These are phyloP conservation scores for Colletotrichum aenigma DNA, from an alignment of 2,329 filamentous ascomycete genomes.

Conservation along the genomic window DNA sequence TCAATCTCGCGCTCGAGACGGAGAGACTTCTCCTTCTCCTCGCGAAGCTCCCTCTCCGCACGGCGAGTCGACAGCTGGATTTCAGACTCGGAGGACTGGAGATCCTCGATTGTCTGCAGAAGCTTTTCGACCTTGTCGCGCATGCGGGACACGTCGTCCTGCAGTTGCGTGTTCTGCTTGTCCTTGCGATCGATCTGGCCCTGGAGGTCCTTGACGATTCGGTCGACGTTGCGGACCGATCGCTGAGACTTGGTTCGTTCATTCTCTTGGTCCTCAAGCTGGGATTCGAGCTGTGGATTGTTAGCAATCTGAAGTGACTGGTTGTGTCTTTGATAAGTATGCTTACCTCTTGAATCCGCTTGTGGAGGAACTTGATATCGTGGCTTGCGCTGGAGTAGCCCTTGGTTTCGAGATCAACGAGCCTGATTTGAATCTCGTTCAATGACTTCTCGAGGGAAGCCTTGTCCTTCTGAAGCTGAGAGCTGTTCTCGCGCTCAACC, in stretches of 20 bases:
- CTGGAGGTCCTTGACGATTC: conserved; percentile 91
- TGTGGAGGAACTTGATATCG: conserved; percentile 93
- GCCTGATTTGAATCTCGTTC: conserved; percentile 86
- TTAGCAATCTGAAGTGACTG: conserved; percentile 1
- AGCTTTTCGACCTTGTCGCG: conserved; percentile 92
- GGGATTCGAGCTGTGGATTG: conserved; percentile 75
- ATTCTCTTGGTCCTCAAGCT: conserved; percentile 82
- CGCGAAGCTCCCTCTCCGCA: conserved; percentile 86
- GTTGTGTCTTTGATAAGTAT: not conserved
- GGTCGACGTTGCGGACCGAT: conserved; percentile 89
- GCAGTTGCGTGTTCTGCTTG: conserved; percentile 79
- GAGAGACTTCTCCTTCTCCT: conserved; percentile 82
- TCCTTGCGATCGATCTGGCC: conserved; percentile 91
- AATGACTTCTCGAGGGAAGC: conserved; percentile 85
- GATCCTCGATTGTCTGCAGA: conserved; percentile 88
- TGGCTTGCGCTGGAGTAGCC: conserved; percentile 93
- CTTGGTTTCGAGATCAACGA: conserved; percentile 96
- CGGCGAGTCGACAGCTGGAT: conserved; percentile 82
- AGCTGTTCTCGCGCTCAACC: conserved; percentile 80
- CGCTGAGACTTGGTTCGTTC: conserved; percentile 82
- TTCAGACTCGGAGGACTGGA: conserved; percentile 84
- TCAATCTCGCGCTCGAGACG: conserved; percentile 89
- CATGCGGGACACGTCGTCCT: conserved; percentile 82
- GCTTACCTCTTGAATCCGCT: conserved; percentile 90
- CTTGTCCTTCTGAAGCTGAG: conserved; percentile 88